Conservation (phyloP, 2,329 filamentous ascomycete genomes). For the Raffaelea albimanens region DNA sequence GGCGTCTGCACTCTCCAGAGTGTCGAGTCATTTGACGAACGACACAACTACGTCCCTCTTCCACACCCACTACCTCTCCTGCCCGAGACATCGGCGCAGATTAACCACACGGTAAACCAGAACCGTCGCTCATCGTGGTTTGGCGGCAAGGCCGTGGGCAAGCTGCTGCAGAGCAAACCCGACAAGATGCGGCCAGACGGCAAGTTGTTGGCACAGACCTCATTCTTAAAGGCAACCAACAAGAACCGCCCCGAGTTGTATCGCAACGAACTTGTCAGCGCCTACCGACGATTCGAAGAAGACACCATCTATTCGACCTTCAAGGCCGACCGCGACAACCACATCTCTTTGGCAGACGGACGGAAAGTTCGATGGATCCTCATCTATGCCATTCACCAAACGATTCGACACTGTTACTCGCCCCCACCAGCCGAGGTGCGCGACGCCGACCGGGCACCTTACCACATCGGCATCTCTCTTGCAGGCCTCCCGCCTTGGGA, state of each 20-base stretch:
- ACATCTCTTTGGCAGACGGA: conserved; percentile 53
- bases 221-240: conserved; percentile 43
- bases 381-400: conserved; percentile 64
- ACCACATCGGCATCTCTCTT: conserved; percentile 40
- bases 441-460: conserved; percentile 45
- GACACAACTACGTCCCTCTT: conserved; percentile 50
- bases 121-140: conserved; percentile 31
- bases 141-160: conserved; percentile 16
- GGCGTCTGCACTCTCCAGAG: conserved; percentile 64
- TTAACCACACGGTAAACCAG: neutral
- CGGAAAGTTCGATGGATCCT: conserved; percentile 73
- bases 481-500: conserved; percentile 37
- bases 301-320: conserved; percentile 38
- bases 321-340: conserved; percentile 46
- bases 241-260: conserved; percentile 24
- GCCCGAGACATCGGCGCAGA: conserved; percentile 31
- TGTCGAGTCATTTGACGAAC: conserved; percentile 55
- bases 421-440: conserved; percentile 49
- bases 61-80: conserved; percentile 58
- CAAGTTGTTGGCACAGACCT: conserved; percentile 40
- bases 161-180: conserved; percentile 6
- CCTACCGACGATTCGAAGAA: conserved; percentile 63
- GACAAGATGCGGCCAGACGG: conserved; percentile 37
- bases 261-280: conserved; percentile 50
- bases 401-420: conserved; percentile 54